Evolutionary conservation across 805 yeast genomes (phyloP), one percentile per base, ranked within the genome.

Genomic region (Yarrowia divulgata): DNA sequence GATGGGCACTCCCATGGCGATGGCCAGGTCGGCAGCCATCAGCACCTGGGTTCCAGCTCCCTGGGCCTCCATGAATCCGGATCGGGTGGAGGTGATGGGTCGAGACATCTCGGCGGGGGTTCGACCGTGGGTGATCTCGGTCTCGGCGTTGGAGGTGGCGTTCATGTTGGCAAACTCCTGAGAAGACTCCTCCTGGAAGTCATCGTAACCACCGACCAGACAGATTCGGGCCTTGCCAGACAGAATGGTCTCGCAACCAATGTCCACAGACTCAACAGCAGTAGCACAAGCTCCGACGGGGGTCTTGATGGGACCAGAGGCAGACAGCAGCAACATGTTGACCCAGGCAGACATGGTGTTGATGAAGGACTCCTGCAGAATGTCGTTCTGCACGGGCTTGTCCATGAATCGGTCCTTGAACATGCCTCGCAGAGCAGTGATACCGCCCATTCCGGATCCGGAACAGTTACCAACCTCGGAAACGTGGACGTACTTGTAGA

Each of bases 361-460:
- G 84, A 96, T 93, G 83, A 95, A 95, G 71, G 99, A 93, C 82
- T 95, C 99, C 83, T 94, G 99, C 75, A 95, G 85, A 74, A 95
- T 90, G 82, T 95, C 99, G 79, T 91, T 95, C 84, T 96, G 99
- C 69, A 93, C 97, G 69, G 97, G 97, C 81, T 85, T 85, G 79
- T 95, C 99, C 75, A 87, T 83, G 83, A 85, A 95, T 83, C 99
- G 89, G 78, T 94, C 97, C 81, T 86, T 93, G 85, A 93, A 95
- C 98, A 95, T 95, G 75, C 97, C 98, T 80, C 96, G 91, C 78
- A 95, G 83, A 67, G 99, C 99, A 75, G 90, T 80, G 76, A 94
- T 96, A 89, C 99, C 99, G 82, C 99, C 99, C 97, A 95, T 94
- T 87, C 99, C 99, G 69, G 98, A 93, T 84, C 99, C 99, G 62